phyloP scores from a whole-genome alignment of 2,329 filamentous ascomycete species.

The Ciborinia camelliae region DNA sequence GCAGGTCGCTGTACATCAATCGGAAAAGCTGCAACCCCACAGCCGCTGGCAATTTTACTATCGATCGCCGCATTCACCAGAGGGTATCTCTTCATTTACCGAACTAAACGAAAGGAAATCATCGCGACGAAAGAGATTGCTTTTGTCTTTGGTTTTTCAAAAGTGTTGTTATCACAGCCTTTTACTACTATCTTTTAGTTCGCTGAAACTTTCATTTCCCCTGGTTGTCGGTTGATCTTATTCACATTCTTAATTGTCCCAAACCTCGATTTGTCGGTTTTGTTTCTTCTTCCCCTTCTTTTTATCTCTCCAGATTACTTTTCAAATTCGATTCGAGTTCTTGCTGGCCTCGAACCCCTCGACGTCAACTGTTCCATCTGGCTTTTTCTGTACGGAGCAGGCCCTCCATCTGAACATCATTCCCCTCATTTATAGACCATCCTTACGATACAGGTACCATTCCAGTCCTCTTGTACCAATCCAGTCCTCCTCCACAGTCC shows the following conservation, averaged over 20 bases:
- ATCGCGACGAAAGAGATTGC: not conserved
- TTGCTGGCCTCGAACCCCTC: constrained; percentile 39
- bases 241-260: constrained; percentile 1
- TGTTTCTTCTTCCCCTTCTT: not conserved
- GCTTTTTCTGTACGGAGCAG: constrained; percentile 37
- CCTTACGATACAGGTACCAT: constrained; percentile 22
- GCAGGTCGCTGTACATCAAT: constrained; percentile 17
- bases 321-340: constrained; percentile 29
- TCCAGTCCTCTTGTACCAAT: constrained; percentile 19
- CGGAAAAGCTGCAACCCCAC: not conserved
- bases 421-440: constrained; percentile 20
- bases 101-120: not conserved
- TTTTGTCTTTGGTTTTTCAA: not conserved
- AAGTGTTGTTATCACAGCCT: not conserved
- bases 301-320: not conserved
- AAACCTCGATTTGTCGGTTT: not conserved
- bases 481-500: no score
- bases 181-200: not conserved
- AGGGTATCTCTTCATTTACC: not conserved
- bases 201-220: not conserved
- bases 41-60: not conserved
- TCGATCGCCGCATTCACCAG: constrained; percentile 2
- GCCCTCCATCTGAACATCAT: constrained; percentile 29
- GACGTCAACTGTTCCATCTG: constrained; percentile 37
- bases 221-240: constrained; percentile 1